Evolutionary conservation across 768 basidiomycete genomes (phyloP).

Genomic region (Pleurotus cornucopiae): DNA sequence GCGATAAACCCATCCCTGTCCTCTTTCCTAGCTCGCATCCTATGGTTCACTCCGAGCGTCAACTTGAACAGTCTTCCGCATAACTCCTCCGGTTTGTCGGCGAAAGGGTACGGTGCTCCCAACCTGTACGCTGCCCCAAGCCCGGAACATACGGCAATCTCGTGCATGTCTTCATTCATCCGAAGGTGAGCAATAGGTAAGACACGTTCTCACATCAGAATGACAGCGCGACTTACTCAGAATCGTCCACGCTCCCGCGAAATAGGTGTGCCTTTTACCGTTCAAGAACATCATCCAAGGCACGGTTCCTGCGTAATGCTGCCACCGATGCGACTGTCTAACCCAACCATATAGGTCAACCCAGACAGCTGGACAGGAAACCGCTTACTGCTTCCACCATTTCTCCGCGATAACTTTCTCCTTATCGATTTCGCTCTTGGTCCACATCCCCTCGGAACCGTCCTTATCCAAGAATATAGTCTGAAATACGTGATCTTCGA

Average conservation of each 20-base stretch:
- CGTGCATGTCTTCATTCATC: constrained; percentile 27
- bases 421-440: constrained; percentile 32
- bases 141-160: constrained; percentile 34
- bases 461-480: constrained; percentile 45
- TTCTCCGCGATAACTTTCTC: constrained; percentile 37
- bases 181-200: background rate
- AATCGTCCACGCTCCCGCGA: constrained; percentile 33
- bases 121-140: constrained; percentile 33
- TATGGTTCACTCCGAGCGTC: constrained; percentile 23
- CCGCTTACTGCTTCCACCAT: constrained; percentile 48
- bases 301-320: constrained; percentile 33
- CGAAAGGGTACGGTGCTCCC: constrained; percentile 33
- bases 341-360: background rate
- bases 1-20: constrained; percentile 16
- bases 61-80: constrained; percentile 25
- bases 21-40: constrained; percentile 13
- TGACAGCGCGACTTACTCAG: constrained; percentile 20
- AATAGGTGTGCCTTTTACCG: constrained; percentile 30
- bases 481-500: constrained; percentile 43
- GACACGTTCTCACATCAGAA: background rate
- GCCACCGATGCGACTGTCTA: constrained; percentile 40
- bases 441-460: constrained; percentile 36
- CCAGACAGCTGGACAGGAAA: background rate
- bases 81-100: constrained; percentile 20
- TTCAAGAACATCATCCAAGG: constrained; percentile 36